Evolutionary conservation across 2,329 filamentous ascomycete genomes (phyloP).

Genomic region (Scorias spongiosa): DNA sequence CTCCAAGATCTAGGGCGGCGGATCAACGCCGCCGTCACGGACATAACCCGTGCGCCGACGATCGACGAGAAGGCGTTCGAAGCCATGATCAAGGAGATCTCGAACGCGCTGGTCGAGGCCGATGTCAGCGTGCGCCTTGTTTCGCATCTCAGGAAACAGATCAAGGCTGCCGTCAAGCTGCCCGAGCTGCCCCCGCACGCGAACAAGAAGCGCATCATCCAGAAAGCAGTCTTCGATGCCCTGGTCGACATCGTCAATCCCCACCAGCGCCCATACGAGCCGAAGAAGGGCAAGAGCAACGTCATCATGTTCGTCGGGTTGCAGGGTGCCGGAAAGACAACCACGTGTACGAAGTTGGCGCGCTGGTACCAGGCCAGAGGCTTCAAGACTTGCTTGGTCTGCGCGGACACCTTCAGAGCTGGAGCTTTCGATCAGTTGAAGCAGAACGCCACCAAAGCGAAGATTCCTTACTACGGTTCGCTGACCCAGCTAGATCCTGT

Average conservation of each 20-base stretch:
- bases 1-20: conserved; percentile 96
- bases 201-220: conserved; percentile 97
- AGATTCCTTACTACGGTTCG: conserved; percentile 96
- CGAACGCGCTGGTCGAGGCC: conserved; percentile 83
- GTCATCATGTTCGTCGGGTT: conserved; percentile 99
- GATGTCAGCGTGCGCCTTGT: conserved; percentile 96
- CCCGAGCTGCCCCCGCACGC: conserved; percentile 78
- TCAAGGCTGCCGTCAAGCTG: conserved; percentile 83
- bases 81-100: conserved; percentile 96
- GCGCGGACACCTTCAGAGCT: conserved; percentile 94
- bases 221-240: conserved; percentile 95
- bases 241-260: conserved; percentile 91
- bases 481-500: conserved; percentile 93
- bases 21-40: conserved; percentile 91
- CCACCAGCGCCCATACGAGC: conserved; percentile 87
- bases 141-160: conserved; percentile 78
- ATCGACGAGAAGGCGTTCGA: conserved; percentile 98
- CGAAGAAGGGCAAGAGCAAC: conserved; percentile 89
- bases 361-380: conserved; percentile 87
- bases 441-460: conserved; percentile 96
- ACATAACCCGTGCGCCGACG: conserved; percentile 81
- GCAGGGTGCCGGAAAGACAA: conserved; percentile 95
- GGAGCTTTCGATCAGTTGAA: conserved; percentile 97
- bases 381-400: conserved; percentile 86
- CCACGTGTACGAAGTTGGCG: conserved; percentile 92